Base-by-base conservation (phyloP, 306 rosid genomes). In the Argentina anserina region DNA sequence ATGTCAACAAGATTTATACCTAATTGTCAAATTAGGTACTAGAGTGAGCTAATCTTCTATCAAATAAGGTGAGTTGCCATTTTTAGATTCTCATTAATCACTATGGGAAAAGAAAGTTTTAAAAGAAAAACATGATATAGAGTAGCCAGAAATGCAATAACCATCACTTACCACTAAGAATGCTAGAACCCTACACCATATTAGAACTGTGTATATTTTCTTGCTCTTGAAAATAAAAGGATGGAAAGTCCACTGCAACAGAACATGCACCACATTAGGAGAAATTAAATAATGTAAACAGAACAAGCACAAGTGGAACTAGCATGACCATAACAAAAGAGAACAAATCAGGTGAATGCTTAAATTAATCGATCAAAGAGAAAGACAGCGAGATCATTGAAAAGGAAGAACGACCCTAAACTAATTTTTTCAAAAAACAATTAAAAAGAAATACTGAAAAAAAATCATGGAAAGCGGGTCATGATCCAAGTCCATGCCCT, bases 161-260 rank as follows among this genome's bases (percentile, higher is more conserved):
- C 53, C 65, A 71, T 63, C 73, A 87, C 99, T 90, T 85, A 95
- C 99, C 82, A 83, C 95, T 91, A 95, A 88, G 84, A 82, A 95
- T 59, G 97, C 78, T 76, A 95, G 88, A 86, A 88, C 96, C 84
- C 99, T 91, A 90, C 99, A 95, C 99, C 99, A 95, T 47, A 95
- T 40, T 70, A 88, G 79, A 83, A 91, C 99, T 47, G 99, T 95
- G 80, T 87, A 95, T 78, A 95, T 84, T 96, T 85, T 95, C 85
- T 90, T 95, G 81, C 85, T 82, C 97, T 95, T 95, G 72, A 87
- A 81, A 71, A 95, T 70, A 83, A 95, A 95, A 63, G 99, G 99
- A 80, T 95, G 97, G 65, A 95, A 95, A 33, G 93, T 88, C 99
- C 99, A 95, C 99, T 95, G 96, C 87, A 90, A 76, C 69, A 79